Conservation (phyloP, 192 early-diverging fungal genomes). For the Podochytrium sp. region DNA sequence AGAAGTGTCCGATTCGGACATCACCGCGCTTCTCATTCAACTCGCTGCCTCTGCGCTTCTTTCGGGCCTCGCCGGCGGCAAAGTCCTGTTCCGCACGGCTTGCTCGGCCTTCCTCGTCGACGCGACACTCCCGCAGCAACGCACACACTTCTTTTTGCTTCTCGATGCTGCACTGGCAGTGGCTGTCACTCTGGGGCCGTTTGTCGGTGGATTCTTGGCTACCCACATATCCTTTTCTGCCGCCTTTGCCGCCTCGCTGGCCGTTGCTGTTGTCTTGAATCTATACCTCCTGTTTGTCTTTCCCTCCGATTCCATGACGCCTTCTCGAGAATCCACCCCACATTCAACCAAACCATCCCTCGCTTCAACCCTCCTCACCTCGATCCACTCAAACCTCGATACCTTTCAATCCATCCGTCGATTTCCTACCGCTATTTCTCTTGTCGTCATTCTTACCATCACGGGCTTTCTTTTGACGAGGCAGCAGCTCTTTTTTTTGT, state of each 20-base stretch:
- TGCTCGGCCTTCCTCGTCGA: not conserved
- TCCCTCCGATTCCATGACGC: not conserved
- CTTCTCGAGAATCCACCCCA: not conserved
- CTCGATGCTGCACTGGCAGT: conserved; percentile 9
- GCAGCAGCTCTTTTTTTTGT: conserved; percentile 19
- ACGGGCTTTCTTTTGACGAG: not conserved
- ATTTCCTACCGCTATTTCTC: not conserved
- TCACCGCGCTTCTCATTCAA: not conserved
- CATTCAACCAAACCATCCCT: too few relatives aligned
- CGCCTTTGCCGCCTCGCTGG: not conserved
- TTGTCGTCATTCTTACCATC: conserved; percentile 8
- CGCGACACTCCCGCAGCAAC: not conserved
- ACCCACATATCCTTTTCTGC: not conserved
- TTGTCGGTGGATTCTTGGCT: conserved; percentile 1
- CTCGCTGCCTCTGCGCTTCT: not conserved
- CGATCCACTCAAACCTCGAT: not conserved
- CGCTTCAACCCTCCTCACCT: not conserved
- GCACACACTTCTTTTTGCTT: conserved; percentile 6
- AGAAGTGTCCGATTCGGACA: too few relatives aligned
- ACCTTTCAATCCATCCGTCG: not conserved
- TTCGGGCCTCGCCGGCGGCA: not conserved
- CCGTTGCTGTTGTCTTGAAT: not conserved
- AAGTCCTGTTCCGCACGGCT: conserved; percentile 1
- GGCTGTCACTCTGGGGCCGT: conserved; percentile 13
- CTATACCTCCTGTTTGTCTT: conserved; percentile 6